Base-by-base conservation (phyloP, 257 asterid species). In the Salvia rosmarinus region DNA sequence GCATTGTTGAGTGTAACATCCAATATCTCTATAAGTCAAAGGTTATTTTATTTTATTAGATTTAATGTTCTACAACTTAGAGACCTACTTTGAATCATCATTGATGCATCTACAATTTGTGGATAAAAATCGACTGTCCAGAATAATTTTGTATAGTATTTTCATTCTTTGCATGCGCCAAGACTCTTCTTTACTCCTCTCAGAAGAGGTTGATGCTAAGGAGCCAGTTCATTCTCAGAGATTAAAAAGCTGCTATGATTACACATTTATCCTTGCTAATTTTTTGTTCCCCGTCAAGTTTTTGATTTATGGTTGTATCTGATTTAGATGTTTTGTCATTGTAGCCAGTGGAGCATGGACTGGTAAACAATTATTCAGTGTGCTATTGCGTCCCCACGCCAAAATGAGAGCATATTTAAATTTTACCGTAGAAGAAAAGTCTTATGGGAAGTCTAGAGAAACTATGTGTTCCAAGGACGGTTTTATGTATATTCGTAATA, bases 271-370 rank as follows among this genome's bases (percentile, higher is more conserved):
- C 65, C 72, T 67, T 59, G 58, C 57, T 72, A 63, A 32, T 43
- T 62, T 42, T 70, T 47, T 34, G 12, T 57, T 42, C 7, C 44
- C 10, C 34, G 5, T 58, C 20, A 42, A 13, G 4, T 51, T 20
- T 67, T 60, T 68, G 12, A 55, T 56, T 46, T 50, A 23, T 54
- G 63, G 14, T 49, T 57, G 39, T 63, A 64, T 72, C 56, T 71
- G 28, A 51, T 25, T 46, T 37, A 57, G 40, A 23, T 50, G 25
- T n/a, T 50, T 63, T 63, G 77, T 67, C 72, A 71, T 75, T 68
- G 84, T 85, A 91, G 98, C 99, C 98, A 39, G 74, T 86, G 70
- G 99, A 94, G 83, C 96, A 65, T 94, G 99, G 99, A 91, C 96
- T 19, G 99, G 99, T 76, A 94, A 94, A 81, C 99, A 94, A 72